Conservation (phyloP, 164 flowering plant genomes). For the Buxus sempervirens region DNA sequence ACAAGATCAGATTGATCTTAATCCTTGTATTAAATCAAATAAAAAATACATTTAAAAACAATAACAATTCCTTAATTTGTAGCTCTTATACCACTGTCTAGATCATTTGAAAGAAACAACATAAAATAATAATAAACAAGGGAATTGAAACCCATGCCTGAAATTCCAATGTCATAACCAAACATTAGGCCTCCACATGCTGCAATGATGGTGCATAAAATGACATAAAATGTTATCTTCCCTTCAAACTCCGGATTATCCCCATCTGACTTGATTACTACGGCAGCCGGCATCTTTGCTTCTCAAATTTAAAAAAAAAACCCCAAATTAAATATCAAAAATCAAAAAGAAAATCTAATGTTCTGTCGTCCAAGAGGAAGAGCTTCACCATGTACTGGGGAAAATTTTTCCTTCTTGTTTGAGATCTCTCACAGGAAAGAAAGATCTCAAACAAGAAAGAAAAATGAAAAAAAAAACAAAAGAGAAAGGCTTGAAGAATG, state of each 20-base stretch:
- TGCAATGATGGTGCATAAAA: conserved; percentile 17
- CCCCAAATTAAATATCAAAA: too few species aligned
- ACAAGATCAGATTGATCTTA: too few species aligned
- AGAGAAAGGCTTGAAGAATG: not conserved
- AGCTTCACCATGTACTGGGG: too few species aligned
- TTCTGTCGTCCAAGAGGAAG: not conserved
- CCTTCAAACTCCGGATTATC: conserved; percentile 1
- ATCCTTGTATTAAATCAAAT: too few species aligned
- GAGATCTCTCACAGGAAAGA: too few species aligned
- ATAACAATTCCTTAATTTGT: too few species aligned
- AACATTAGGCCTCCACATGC: conserved; percentile 28
- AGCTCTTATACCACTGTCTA: too few species aligned
- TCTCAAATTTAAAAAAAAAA: too few species aligned
- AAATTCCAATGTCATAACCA: conserved; percentile 29
- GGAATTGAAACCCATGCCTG: conserved; percentile 8
- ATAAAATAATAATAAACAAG: not conserved
- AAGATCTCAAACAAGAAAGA: too few species aligned
- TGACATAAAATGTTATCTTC: conserved; percentile 13
- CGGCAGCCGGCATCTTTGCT: not conserved
- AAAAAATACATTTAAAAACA: too few species aligned
- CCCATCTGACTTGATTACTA: not conserved
- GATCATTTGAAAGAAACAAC: not conserved
- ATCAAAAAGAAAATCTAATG: not conserved
- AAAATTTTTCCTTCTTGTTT: too few species aligned
- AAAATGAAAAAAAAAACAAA: too few species aligned